Evolutionary conservation across 345 rosid species (phyloP).

Genomic region (Moringa oleifera): DNA sequence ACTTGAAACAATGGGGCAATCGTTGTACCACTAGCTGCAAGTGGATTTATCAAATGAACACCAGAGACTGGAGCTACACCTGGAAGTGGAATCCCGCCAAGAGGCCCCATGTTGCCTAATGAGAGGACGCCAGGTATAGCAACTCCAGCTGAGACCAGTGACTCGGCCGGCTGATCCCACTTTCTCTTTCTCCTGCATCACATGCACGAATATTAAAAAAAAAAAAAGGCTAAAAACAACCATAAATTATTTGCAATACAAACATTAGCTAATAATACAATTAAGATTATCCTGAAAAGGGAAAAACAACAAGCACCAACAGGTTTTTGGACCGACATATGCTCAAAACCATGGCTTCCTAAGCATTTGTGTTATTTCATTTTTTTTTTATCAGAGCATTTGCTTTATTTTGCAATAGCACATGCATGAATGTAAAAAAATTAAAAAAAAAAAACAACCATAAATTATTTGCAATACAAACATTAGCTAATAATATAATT

Average conservation of each 20-base stretch:
- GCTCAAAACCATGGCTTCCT: neutral
- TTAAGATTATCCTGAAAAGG: too few relatives aligned
- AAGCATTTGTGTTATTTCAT: too few relatives aligned
- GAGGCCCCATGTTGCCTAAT: constrained; percentile 33
- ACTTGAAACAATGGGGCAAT: constrained; percentile 26
- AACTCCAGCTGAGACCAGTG: constrained; percentile 42
- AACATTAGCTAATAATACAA: neutral
- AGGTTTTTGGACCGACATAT: too few relatives aligned
- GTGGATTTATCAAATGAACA: constrained; percentile 29
- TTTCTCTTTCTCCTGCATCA: constrained; percentile 71
- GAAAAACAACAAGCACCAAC: too few relatives aligned
- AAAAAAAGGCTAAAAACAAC: neutral
- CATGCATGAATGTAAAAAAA: neutral
- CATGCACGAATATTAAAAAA: neutral
- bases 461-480: neutral
- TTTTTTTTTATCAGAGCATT: too few relatives aligned
- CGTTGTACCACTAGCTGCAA: constrained; percentile 17
- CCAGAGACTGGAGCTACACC: constrained; percentile 27
- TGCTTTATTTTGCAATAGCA: neutral
- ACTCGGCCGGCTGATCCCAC: constrained; percentile 95
- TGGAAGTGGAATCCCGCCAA: constrained; percentile 26
- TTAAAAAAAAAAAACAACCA: neutral
- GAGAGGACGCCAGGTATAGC: constrained; percentile 30
- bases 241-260: neutral
- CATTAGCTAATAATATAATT: neutral